Base-by-base conservation (phyloP, 345 rosid species). In the Rhizophora apiculata region DNA sequence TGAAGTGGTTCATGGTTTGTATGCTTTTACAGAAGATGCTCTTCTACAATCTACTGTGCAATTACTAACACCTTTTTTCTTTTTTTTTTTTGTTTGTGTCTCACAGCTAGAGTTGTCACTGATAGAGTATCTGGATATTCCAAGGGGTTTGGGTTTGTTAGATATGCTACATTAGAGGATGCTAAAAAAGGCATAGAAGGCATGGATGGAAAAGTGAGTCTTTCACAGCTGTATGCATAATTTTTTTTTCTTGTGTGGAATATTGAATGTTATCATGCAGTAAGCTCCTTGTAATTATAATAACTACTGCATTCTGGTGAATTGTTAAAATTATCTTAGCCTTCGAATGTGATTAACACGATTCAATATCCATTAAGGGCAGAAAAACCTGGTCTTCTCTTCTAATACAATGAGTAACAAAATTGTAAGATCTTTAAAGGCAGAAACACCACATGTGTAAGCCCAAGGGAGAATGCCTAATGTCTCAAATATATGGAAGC, bases 121-220 rank as follows among this genome's bases (percentile, higher is more conserved):
- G 98, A 92, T 68, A 80, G 93, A 51, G 86, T 68, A 54, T 87
- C 98, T 10, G 97, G 96, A 67, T 87, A 81, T 81, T 92, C 98
- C 1, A 92, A 88, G 82, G 99, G 99, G 15, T 95, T 85, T 82
- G 98, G 98, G 62, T 95, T 95, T 81, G 96, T 95, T 55, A 86
- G 82, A 70, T 92, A 92, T 76, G 79, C 85, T 58, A 86, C 84
- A 30, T 46, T 90, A 62, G 94, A 92, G 65, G 96, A 89, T 72
- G 96, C 99, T 79, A 86, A 84, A 6, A 89, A 89, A 79, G 99
- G 94, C 54, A 84, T 84, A 24, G 84, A 86, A 67, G 96, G 90
- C 64, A 90, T 95, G 97, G 88, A 92, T 83, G 99, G 98, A 32
- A 83, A 92, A 89, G 99, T 95, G 71, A 64, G 84, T 65, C 18